These are phyloP conservation scores for Aurantiochytrium sp. DNA, from an alignment of 108 stramenopile species.

Conservation along the genomic window DNA sequence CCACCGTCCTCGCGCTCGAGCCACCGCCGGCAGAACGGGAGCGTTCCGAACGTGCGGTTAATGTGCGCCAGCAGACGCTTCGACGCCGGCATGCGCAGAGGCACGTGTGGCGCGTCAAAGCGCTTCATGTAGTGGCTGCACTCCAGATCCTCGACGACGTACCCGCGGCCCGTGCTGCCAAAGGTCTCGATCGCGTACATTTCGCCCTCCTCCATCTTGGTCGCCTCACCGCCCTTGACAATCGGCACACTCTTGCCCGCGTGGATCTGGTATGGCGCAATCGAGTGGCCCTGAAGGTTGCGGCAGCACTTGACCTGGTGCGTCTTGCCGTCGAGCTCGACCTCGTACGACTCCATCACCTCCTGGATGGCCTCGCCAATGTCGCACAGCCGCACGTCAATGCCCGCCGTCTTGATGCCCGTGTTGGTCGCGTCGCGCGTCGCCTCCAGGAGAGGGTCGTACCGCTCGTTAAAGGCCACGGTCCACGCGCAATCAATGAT, in stretches of 20 bases:
- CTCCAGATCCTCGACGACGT: conserved; percentile 93
- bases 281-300: conserved; percentile 95
- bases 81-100: conserved; percentile 80
- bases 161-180: conserved; percentile 87
- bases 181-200: conserved; percentile 98
- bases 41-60: conserved; percentile 97
- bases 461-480: conserved; percentile 84
- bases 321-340: conserved; percentile 82
- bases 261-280: conserved; percentile 95
- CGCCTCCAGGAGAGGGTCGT: conserved; percentile 83
- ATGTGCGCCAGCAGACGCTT: conserved; percentile 88
- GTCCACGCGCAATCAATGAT: conserved; percentile 99
- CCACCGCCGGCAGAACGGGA: conserved; percentile 98
- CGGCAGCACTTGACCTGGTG: conserved; percentile 83
- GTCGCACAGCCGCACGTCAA: conserved; percentile 92
- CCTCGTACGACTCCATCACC: conserved; percentile 97
- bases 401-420: conserved; percentile 84
- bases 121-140: conserved; percentile 98
- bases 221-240: conserved; percentile 80
- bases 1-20: conserved; percentile 93
- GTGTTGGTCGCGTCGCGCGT: conserved; percentile 89
- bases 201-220: conserved; percentile 97
- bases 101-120: conserved; percentile 88
- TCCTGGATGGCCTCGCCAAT: conserved; percentile 92
- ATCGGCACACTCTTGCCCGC: conserved; percentile 94